phyloP scores from a whole-genome alignment of 1,284 basidiomycete species.

The Pterula multifida region DNA sequence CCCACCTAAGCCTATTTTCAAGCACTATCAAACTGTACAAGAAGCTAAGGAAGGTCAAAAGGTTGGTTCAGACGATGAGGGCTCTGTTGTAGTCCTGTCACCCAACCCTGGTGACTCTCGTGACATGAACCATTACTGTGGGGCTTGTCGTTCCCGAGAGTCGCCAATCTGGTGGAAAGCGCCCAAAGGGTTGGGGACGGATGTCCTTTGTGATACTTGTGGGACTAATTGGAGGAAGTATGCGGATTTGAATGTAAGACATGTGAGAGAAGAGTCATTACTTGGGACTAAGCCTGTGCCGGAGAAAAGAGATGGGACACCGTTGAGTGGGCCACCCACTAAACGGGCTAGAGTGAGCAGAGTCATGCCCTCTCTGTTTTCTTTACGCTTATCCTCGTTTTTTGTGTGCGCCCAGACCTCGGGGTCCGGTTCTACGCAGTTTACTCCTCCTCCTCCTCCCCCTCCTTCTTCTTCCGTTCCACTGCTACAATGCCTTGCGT shows the following conservation, averaged over 20 bases:
- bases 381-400: constrained; percentile 3
- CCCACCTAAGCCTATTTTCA: constrained; percentile 20
- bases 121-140: constrained; percentile 28
- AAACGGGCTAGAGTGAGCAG: constrained; percentile 59
- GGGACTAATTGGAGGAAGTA: constrained; percentile 83
- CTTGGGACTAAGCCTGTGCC: constrained; percentile 31
- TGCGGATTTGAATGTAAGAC: constrained; percentile 69
- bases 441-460: constrained; percentile 45
- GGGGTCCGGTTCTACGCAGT: constrained; percentile 30
- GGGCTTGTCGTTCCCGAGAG: constrained; percentile 67
- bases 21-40: constrained; percentile 28
- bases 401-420: constrained; percentile 43
- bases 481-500: constrained; percentile 66
- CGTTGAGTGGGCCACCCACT: constrained; percentile 41
- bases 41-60: constrained; percentile 26
- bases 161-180: constrained; percentile 80
- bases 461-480: constrained; percentile 33
- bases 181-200: constrained; percentile 60
- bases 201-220: constrained; percentile 71
- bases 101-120: constrained; percentile 36
- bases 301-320: constrained; percentile 75
- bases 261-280: constrained; percentile 51
- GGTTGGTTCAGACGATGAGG: constrained; percentile 56
- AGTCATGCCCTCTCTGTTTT: constrained; percentile 6
- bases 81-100: constrained; percentile 51